Conservation (phyloP, 768 basidiomycete genomes). For the Auriscalpium orientale region DNA sequence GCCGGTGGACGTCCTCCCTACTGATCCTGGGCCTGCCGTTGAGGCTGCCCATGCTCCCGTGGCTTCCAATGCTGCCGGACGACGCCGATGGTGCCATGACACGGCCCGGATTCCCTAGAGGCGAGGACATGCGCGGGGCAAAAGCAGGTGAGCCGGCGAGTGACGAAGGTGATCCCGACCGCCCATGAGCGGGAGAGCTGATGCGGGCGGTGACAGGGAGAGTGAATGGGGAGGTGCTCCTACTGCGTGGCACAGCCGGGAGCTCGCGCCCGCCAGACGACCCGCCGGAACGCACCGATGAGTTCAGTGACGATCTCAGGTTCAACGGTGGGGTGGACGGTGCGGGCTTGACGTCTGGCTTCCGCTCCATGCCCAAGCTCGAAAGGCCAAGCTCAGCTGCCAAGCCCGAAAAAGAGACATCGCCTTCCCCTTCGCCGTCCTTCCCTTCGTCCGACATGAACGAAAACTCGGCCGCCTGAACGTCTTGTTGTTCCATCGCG, state of each 20-base stretch:
- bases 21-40: slow-evolving; percentile 38
- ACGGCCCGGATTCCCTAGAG: slow-evolving; percentile 1
- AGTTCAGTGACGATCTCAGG: background rate
- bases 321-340: slow-evolving; percentile 11
- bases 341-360: background rate
- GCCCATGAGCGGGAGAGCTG: background rate
- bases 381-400: slow-evolving; percentile 12
- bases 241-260: slow-evolving; percentile 5
- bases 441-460: slow-evolving; percentile 17
- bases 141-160: slow-evolving; percentile 6
- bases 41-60: slow-evolving; percentile 17
- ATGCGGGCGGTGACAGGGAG: background rate
- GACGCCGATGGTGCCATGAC: slow-evolving; percentile 5
- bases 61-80: slow-evolving; percentile 15
- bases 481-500: slow-evolving; percentile 21
- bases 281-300: background rate
- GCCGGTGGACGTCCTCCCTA: slow-evolving; percentile 45
- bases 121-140: slow-evolving; percentile 10
- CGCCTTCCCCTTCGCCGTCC: slow-evolving; percentile 27
- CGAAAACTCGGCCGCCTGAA: slow-evolving; percentile 22
- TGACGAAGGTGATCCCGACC: slow-evolving; percentile 6
- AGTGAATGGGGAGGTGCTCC: slow-evolving; percentile 10
- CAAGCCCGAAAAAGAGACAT: slow-evolving; percentile 28
- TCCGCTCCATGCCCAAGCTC: background rate
- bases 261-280: slow-evolving; percentile 2